Conservation (phyloP, 371 early-diverging fungal genomes). For the Conidiobolus incongruus region DNA sequence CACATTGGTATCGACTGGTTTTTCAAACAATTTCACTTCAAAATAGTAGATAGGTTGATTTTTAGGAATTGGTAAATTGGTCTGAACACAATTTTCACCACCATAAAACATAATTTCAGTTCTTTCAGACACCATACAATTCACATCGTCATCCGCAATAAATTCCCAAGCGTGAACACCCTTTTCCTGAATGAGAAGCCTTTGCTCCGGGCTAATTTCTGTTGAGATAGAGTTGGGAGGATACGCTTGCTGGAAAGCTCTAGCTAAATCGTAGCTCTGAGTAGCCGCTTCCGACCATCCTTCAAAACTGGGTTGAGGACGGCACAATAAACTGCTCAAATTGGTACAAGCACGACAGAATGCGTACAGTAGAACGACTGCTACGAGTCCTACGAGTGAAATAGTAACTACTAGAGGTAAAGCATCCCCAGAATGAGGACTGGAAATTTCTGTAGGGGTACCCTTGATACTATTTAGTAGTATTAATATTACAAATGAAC, state of each 20-base stretch:
- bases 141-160: constrained; percentile 32
- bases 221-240: constrained; percentile 38
- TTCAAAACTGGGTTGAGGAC: background rate
- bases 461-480: too few species aligned
- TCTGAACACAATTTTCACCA: constrained; percentile 52
- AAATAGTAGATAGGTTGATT: constrained; percentile 52
- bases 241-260: constrained; percentile 21
- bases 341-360: too few species aligned
- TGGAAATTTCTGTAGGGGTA: too few species aligned
- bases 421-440: too few species aligned
- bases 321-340: too few species aligned
- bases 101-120: constrained; percentile 51
- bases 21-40: constrained; percentile 49
- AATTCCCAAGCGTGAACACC: constrained; percentile 71
- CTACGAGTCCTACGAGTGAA: too few species aligned
- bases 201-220: constrained; percentile 37
- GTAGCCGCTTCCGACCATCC: constrained; percentile 2
- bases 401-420: too few species aligned
- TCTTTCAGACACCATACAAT: constrained; percentile 36
- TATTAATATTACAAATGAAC: too few species aligned
- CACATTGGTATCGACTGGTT: constrained; percentile 24
- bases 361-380: too few species aligned
- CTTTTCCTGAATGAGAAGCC: constrained; percentile 51
- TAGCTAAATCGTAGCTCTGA: background rate
- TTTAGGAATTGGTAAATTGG: constrained; percentile 58